These are phyloP conservation scores for Podospora fimiseda DNA, from an alignment of 495 filamentous ascomycete species.

Conservation along the genomic window DNA sequence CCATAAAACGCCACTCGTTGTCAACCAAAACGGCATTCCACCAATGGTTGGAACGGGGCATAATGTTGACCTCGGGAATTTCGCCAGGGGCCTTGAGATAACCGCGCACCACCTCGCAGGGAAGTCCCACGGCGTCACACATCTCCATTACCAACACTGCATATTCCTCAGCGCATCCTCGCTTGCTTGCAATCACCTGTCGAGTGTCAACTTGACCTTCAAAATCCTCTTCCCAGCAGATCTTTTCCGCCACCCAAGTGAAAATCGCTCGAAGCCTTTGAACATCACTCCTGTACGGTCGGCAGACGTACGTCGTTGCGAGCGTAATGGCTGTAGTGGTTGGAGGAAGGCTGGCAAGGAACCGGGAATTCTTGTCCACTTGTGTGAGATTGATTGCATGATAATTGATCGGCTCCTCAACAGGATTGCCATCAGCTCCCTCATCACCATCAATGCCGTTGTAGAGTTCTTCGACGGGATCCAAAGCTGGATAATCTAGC, in stretches of 20 bases:
- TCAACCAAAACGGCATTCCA: slow-evolving; percentile 96
- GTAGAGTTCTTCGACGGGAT: slow-evolving; percentile 80
- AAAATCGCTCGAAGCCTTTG: slow-evolving; percentile 91
- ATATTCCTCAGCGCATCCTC: slow-evolving; percentile 87
- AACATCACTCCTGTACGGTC: slow-evolving; percentile 90
- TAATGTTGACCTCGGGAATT: slow-evolving; percentile 64
- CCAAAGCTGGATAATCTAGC: slow-evolving; percentile 82
- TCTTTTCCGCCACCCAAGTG: slow-evolving; percentile 91
- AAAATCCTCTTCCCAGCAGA: slow-evolving; percentile 93
- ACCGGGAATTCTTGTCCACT: slow-evolving; percentile 93
- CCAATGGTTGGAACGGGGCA: slow-evolving; percentile 87
- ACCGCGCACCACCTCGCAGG: slow-evolving; percentile 75
- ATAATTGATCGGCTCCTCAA: slow-evolving; percentile 81
- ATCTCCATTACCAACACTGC: slow-evolving; percentile 85
- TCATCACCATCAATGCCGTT: slow-evolving; percentile 88
- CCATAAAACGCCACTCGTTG: slow-evolving; percentile 93
- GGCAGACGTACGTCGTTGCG: slow-evolving; percentile 86
- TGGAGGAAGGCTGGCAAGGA: slow-evolving; percentile 82
- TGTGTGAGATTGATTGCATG: slow-evolving; percentile 67
- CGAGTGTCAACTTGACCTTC: slow-evolving; percentile 72
- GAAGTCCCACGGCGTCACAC: slow-evolving; percentile 84
- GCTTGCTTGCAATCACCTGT: slow-evolving; percentile 72
- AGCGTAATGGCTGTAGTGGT: slow-evolving; percentile 78
- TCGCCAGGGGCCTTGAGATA: slow-evolving; percentile 91
- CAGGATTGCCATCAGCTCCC: slow-evolving; percentile 72